Conservation (phyloP, 83 land plant genomes). For the Picea abies region DNA sequence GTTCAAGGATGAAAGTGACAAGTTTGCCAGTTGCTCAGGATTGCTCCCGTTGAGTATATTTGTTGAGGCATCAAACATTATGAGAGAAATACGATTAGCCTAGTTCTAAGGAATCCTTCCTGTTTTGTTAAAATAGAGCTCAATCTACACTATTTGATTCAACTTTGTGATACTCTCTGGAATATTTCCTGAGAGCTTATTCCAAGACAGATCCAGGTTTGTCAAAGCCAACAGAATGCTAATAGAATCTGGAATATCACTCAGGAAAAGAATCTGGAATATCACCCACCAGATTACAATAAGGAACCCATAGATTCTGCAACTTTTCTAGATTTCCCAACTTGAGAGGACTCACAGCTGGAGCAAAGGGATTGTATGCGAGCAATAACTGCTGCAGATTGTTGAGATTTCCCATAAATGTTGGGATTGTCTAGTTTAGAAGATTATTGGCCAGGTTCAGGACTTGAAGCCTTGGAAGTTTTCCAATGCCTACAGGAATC, state of each 20-base stretch:
- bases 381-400: slow-evolving; percentile 42
- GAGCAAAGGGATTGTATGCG: slow-evolving; percentile 59
- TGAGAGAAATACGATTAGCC: too few relatives aligned
- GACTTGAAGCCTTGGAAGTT: slow-evolving; percentile 33
- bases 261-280: slow-evolving; percentile 37
- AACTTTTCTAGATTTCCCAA: slow-evolving; percentile 49
- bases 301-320: slow-evolving; percentile 44
- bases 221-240: slow-evolving; percentile 40
- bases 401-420: slow-evolving; percentile 40
- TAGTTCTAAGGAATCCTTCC: too few relatives aligned
- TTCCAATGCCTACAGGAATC: slow-evolving; percentile 49
- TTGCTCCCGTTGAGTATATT: too few relatives aligned
- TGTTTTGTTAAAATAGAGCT: too few relatives aligned
- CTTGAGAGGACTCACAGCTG: slow-evolving; percentile 41
- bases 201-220: slow-evolving; percentile 52
- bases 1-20: too few relatives aligned
- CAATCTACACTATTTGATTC: too few relatives aligned
- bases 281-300: slow-evolving; percentile 35
- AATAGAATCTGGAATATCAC: slow-evolving; percentile 1
- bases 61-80: too few relatives aligned
- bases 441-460: slow-evolving; percentile 47
- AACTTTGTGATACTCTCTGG: slow-evolving; percentile 37
- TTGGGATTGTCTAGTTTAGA: slow-evolving; percentile 38
- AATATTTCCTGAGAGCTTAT: slow-evolving; percentile 44
- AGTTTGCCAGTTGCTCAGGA: too few relatives aligned